Evolutionary conservation across 768 basidiomycete genomes (phyloP).

Genomic region (Epithele typhae): DNA sequence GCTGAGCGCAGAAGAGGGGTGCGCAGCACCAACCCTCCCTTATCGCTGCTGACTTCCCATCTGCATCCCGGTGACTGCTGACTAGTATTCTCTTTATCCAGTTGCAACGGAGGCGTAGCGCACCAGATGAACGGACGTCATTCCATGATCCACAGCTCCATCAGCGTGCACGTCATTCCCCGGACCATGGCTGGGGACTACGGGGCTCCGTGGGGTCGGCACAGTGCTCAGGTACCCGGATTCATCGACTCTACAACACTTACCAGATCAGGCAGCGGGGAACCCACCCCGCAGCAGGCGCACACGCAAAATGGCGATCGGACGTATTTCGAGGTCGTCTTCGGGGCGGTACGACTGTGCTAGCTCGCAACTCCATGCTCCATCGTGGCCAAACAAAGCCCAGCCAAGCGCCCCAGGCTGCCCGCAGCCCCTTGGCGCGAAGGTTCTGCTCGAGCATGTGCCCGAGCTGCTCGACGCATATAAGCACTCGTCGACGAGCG

Average conservation of each 20-base stretch:
- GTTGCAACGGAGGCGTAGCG: no score
- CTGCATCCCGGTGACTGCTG: no score
- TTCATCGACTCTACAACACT: neutral
- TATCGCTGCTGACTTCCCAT: no score
- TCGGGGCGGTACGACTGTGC: neutral
- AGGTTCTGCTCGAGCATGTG: neutral
- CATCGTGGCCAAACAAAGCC: neutral
- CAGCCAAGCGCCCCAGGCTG: neutral
- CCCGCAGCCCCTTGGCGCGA: conserved; percentile 1
- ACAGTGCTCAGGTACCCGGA: neutral
- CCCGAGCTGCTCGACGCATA: neutral
- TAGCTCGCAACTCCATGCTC: neutral
- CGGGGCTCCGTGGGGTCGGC: no score
- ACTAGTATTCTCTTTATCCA: no score
- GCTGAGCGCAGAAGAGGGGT: no score
- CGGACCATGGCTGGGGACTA: neutral
- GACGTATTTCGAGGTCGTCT: neutral
- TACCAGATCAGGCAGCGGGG: neutral
- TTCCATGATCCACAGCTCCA: no score
- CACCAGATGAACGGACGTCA: no score
- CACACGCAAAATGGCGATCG: neutral
- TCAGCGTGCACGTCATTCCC: neutral
- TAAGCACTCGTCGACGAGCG: neutral
- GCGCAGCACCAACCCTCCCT: no score
- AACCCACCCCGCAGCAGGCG: neutral